These are phyloP conservation scores for Metschnikowia peoriensis DNA, from an alignment of 805 yeast genomes.

Conservation along the genomic window DNA sequence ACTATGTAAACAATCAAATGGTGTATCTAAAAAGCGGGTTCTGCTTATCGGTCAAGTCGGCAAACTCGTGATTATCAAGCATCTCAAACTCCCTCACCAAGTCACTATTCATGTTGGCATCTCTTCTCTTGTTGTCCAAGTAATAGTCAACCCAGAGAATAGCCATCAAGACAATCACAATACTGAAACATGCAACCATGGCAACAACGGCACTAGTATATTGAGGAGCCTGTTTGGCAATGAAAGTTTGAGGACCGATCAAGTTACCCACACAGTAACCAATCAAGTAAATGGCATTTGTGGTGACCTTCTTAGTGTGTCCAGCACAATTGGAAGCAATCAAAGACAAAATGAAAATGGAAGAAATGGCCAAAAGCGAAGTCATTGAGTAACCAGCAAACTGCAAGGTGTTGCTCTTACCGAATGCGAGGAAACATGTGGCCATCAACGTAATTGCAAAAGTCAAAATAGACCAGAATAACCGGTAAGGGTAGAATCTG, in stretches of 20 bases:
- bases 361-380: conserved; percentile 31
- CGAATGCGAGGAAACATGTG: conserved; percentile 44
- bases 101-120: conserved; percentile 19
- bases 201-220: conserved; percentile 41
- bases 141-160: conserved; percentile 26
- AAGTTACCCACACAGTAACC: conserved; percentile 56
- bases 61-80: conserved; percentile 44
- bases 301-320: conserved; percentile 52
- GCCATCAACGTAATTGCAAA: conserved; percentile 24
- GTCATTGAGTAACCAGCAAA: conserved; percentile 32
- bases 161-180: conserved; percentile 26
- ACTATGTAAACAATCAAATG: conserved; percentile 2
- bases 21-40: conserved; percentile 54
- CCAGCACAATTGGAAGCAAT: conserved; percentile 54
- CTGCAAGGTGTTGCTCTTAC: conserved; percentile 25
- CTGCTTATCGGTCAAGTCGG: conserved; percentile 54
- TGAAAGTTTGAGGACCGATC: conserved; percentile 54
- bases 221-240: conserved; percentile 39
- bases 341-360: conserved; percentile 31
- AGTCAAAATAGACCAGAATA: conserved; percentile 29
- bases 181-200: conserved; percentile 36
- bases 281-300: conserved; percentile 44
- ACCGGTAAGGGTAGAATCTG: conserved; percentile 26
- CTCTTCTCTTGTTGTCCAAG: conserved; percentile 39
- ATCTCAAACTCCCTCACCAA: conserved; percentile 23